Conservation (phyloP, 495 filamentous ascomycete species). For the Talaromyces ruber region DNA sequence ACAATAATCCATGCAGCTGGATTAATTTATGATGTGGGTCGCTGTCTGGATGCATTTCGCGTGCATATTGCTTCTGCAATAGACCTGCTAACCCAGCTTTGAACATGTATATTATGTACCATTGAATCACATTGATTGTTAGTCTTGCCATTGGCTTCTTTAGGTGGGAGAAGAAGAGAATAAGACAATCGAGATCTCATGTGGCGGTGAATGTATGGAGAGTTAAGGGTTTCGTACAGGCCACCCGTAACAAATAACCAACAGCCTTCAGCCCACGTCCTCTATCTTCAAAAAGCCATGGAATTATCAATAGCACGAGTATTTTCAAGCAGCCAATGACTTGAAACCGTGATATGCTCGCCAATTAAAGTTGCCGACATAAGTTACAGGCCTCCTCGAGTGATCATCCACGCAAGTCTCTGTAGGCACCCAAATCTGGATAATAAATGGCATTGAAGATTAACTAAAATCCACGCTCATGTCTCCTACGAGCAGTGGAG, state of each 20-base stretch:
- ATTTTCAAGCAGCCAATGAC: background rate
- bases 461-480: background rate
- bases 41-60: background rate
- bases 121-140: background rate
- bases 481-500: background rate
- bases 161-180: background rate
- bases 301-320: background rate
- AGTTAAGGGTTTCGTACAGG: background rate
- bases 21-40: background rate
- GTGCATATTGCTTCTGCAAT: background rate
- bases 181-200: background rate
- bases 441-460: background rate
- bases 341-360: background rate
- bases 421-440: background rate
- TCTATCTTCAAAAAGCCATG: background rate
- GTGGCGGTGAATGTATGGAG: background rate
- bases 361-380: background rate
- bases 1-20: background rate
- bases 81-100: background rate
- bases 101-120: constrained; percentile 1
- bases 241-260: no score
- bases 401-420: background rate
- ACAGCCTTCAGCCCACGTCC: background rate
- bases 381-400: background rate
- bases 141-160: background rate